Conservation (phyloP, 106 monocot species). For the Chionographis japonica region DNA sequence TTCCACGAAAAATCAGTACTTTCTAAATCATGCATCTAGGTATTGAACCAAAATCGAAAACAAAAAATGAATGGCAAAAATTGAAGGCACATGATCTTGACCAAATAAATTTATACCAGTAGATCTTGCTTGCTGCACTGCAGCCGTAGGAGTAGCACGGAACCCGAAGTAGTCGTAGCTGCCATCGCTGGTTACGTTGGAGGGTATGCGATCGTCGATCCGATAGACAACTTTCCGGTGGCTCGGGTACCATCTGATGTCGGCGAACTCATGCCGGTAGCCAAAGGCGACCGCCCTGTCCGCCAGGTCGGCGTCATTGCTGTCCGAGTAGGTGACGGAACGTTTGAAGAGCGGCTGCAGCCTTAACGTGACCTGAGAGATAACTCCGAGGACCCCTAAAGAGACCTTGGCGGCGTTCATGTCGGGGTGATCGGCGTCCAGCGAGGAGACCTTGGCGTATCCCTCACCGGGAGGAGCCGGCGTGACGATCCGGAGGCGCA, state of each 20-base stretch:
- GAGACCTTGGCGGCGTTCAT: conserved; percentile 51
- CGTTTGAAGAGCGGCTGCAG: conserved; percentile 14
- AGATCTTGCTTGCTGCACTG: neutral
- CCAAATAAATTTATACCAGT: neutral
- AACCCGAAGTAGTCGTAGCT: conserved; percentile 5
- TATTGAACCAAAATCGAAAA: no score
- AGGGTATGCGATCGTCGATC: conserved; percentile 12
- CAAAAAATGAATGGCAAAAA: no score
- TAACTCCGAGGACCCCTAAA: conserved; percentile 50
- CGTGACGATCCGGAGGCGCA: conserved; percentile 36
- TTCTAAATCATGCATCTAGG: no score
- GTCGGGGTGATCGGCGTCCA: conserved; percentile 20
- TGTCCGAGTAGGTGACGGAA: neutral
- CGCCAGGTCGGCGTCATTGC: neutral
- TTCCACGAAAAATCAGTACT: no score
- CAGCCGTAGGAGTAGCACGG: neutral
- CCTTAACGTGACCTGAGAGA: conserved; percentile 21
- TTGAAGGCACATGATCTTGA: no score
- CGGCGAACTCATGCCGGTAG: conserved; percentile 6
- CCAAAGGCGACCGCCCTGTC: neutral
- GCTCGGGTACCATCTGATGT: conserved; percentile 24
- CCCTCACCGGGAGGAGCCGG: conserved; percentile 12
- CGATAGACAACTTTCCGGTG: conserved; percentile 8
- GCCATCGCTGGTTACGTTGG: conserved; percentile 7
- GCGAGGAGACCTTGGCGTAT: conserved; percentile 15